phyloP scores from a whole-genome alignment of 1,139 yeast genomes.

The Debaryomyces udenii region DNA sequence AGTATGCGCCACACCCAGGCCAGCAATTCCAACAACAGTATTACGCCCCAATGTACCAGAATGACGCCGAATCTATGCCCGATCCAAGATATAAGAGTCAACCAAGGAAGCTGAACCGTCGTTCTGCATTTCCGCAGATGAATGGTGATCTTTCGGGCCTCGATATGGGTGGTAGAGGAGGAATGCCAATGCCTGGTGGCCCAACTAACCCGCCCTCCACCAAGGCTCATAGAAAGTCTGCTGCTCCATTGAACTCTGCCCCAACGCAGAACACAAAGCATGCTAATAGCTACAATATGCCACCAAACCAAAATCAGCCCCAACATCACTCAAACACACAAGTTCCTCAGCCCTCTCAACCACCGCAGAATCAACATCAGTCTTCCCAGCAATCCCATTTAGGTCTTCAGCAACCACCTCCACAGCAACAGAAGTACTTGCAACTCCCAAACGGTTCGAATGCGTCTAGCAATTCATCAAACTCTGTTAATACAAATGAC shows the following conservation, averaged over 20 bases:
- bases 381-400: slow-evolving; percentile 10
- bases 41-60: slow-evolving; percentile 12
- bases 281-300: slow-evolving; percentile 9
- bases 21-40: slow-evolving; percentile 8
- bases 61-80: slow-evolving; percentile 31
- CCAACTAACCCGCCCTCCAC: slow-evolving; percentile 13
- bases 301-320: slow-evolving; percentile 1
- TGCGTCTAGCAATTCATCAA: slow-evolving; percentile 31
- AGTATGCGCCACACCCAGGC: slow-evolving; percentile 12
- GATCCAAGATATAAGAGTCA: slow-evolving; percentile 30
- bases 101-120: slow-evolving; percentile 37
- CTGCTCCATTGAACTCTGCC: slow-evolving; percentile 12
- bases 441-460: slow-evolving; percentile 30
- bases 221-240: slow-evolving; percentile 9
- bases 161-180: slow-evolving; percentile 55
- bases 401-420: background rate
- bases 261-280: slow-evolving; percentile 22
- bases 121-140: slow-evolving; percentile 40
- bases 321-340: slow-evolving; percentile 13
- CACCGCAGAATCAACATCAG: slow-evolving; percentile 11
- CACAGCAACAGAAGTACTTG: slow-evolving; percentile 17
- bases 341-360: slow-evolving; percentile 9
- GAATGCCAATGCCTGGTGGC: slow-evolving; percentile 45
- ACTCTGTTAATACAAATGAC: slow-evolving; percentile 27
- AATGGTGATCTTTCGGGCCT: slow-evolving; percentile 38